Percentiles rank a stretch among this genome's conserved stretches.
Evolutionary conservation across 176 grass and related monocot species (phyloP).

Genomic region (Miscanthus lutarioriparius): DNA sequence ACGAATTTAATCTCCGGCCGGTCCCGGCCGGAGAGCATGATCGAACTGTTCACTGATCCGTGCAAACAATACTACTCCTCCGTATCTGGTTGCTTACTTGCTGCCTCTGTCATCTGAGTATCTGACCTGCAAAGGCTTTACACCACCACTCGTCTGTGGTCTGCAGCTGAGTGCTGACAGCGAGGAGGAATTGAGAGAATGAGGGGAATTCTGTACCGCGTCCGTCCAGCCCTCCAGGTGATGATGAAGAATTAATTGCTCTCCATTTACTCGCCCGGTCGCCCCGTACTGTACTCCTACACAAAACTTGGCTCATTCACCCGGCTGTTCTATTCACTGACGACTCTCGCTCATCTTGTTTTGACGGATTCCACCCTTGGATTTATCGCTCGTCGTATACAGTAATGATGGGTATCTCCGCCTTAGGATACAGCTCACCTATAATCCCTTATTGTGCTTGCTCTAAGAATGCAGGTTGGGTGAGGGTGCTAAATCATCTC

Average conservation of each 20-base stretch:
- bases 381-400: too few relatives aligned
- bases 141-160: neutral
- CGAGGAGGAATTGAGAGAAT: constrained; percentile 24
- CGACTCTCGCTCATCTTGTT: too few relatives aligned
- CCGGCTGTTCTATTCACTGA: neutral
- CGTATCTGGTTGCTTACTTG: neutral
- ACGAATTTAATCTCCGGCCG: neutral
- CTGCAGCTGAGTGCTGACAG: constrained; percentile 12
- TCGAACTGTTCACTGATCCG: neutral
- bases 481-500: too few relatives aligned
- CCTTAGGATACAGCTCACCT: too few relatives aligned
- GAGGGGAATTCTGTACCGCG: constrained; percentile 31
- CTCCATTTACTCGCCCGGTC: neutral
- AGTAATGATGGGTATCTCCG: too few relatives aligned
- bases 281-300: neutral
- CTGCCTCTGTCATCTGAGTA: neutral
- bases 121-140: neutral
- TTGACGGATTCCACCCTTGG: too few relatives aligned
- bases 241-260: constrained; percentile 32
- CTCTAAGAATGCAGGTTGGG: too few relatives aligned
- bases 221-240: constrained; percentile 23
- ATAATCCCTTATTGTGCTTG: too few relatives aligned
- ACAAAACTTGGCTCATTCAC: neutral
- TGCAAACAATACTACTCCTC: neutral
- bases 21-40: too few relatives aligned